Conservation (phyloP, 2,329 filamentous ascomycete species). For the Monosporascus sp. region DNA sequence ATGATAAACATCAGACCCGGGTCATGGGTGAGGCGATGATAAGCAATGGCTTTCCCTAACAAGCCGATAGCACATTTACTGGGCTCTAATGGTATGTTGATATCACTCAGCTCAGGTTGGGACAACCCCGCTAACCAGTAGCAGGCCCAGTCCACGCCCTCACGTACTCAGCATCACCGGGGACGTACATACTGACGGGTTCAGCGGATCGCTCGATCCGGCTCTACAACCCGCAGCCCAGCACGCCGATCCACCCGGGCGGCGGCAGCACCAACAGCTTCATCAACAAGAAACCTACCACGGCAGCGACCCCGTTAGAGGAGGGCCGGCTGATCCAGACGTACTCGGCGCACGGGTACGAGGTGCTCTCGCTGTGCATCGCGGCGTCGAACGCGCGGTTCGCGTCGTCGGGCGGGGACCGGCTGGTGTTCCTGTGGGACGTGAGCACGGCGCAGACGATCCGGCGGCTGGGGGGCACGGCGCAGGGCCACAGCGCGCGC, state of each 20-base stretch:
- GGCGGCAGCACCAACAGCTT: conserved; percentile 12
- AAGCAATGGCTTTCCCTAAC: conserved; percentile 34
- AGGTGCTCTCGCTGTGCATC: conserved; percentile 77
- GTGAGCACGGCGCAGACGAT: conserved; percentile 74
- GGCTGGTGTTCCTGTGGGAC: conserved; percentile 91
- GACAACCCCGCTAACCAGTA: no score
- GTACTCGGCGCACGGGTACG: conserved; percentile 87
- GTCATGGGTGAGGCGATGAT: conserved; percentile 19
- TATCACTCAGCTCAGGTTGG: no score
- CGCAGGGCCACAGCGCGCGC: conserved; percentile 60
- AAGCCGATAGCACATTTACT: conserved; percentile 50
- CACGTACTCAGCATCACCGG: conserved; percentile 65
- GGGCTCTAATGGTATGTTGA: conserved; percentile 50
- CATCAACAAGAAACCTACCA: conserved; percentile 32
- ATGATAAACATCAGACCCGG: background rate
- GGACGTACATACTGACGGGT: conserved; percentile 78
- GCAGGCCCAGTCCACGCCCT: conserved; percentile 67
- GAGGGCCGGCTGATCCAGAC: conserved; percentile 70
- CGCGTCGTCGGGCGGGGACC: conserved; percentile 83
- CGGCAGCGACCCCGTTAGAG: conserved; percentile 22
- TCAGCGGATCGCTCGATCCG: conserved; percentile 79
- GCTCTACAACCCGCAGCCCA: conserved; percentile 72
- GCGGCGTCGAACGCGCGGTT: conserved; percentile 76
- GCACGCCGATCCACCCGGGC: conserved; percentile 21
- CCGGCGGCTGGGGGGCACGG: conserved; percentile 62